A percentile compares a stretch with the other conserved stretches of the same genome.
Evolutionary conservation across 257 asterid species (phyloP).

Genomic region (Oldenlandia corymbosa): DNA sequence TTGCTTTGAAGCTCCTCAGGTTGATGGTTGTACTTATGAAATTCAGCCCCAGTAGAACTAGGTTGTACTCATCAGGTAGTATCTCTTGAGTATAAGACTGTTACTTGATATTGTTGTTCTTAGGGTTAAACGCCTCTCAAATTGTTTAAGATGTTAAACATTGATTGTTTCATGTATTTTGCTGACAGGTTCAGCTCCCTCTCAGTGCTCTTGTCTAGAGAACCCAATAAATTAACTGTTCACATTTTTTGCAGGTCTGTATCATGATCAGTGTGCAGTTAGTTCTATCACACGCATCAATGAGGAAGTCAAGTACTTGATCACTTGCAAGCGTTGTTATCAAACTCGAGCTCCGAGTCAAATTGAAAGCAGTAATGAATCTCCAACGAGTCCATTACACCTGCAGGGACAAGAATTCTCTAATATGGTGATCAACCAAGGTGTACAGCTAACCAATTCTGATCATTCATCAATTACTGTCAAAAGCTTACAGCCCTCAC

Average conservation of each 20-base stretch:
- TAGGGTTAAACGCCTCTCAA: neutral
- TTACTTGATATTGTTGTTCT: neutral
- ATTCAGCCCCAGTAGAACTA: neutral
- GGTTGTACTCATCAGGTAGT: no score
- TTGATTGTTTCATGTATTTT: conserved; percentile 2
- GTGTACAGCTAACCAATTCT: conserved; percentile 20
- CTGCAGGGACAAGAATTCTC: conserved; percentile 36
- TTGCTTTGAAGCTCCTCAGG: neutral
- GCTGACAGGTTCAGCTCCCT: neutral
- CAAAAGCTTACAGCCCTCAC: conserved; percentile 26
- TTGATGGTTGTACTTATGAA: neutral
- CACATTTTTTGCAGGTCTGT: conserved; percentile 45
- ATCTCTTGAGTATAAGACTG: neutral
- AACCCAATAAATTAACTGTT: conserved; percentile 7
- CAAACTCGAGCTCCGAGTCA: conserved; percentile 27
- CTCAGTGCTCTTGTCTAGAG: neutral
- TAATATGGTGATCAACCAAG: conserved; percentile 25
- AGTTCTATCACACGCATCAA: conserved; percentile 35
- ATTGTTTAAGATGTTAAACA: conserved; percentile 6
- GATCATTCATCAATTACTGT: conserved; percentile 32
- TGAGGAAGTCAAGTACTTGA: conserved; percentile 32
- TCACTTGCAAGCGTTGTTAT: conserved; percentile 59
- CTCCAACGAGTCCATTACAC: conserved; percentile 59
- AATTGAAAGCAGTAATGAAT: conserved; percentile 30
- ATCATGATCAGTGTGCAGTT: conserved; percentile 57